These are phyloP conservation scores for Peronospora destructor DNA, from an alignment of 352 stramenopile genomes.

Conservation along the genomic window DNA sequence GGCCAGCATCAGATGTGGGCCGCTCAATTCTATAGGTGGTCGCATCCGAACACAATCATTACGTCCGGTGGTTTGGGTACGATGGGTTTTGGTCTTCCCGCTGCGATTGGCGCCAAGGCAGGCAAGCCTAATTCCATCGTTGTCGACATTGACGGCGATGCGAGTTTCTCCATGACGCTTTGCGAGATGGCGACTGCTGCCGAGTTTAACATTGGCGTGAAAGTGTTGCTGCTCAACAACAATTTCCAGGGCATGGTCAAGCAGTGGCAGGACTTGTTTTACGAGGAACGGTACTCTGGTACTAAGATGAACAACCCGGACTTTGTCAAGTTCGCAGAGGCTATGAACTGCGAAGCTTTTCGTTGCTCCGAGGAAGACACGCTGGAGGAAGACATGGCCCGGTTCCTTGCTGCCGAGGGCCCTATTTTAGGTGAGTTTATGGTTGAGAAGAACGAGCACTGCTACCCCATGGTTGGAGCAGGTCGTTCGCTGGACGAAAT, in stretches of 20 bases:
- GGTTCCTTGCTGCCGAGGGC: slow-evolving; percentile 90
- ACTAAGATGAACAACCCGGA: slow-evolving; percentile 91
- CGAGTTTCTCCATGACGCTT: slow-evolving; percentile 95
- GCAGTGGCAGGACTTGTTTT: slow-evolving; percentile 96
- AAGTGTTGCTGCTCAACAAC: slow-evolving; percentile 95
- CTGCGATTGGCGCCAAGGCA: slow-evolving; percentile 91
- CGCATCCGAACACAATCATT: slow-evolving; percentile 89
- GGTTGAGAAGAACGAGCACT: slow-evolving; percentile 92
- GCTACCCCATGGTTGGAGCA: slow-evolving; percentile 91
- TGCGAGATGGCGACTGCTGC: slow-evolving; percentile 93
- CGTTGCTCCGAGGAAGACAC: slow-evolving; percentile 87
- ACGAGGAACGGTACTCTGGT: slow-evolving; percentile 90
- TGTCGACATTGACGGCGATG: slow-evolving; percentile 93
- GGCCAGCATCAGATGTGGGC: slow-evolving; percentile 96
- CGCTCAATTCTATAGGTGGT: slow-evolving; percentile 94
- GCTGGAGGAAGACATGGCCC: slow-evolving; percentile 86
- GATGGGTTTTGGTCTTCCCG: slow-evolving; percentile 92
- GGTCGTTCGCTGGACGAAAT: slow-evolving; percentile 90
- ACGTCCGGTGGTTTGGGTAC: slow-evolving; percentile 91
- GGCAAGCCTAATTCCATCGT: slow-evolving; percentile 81
- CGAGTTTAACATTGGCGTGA: slow-evolving; percentile 91
- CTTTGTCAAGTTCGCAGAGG: slow-evolving; percentile 89
- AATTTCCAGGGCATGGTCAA: slow-evolving; percentile 97
- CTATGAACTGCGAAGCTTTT: slow-evolving; percentile 90
- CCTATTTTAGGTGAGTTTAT: slow-evolving; percentile 93